Conservation (phyloP, 192 early-diverging fungal species). For the Entomortierella parvispora region DNA sequence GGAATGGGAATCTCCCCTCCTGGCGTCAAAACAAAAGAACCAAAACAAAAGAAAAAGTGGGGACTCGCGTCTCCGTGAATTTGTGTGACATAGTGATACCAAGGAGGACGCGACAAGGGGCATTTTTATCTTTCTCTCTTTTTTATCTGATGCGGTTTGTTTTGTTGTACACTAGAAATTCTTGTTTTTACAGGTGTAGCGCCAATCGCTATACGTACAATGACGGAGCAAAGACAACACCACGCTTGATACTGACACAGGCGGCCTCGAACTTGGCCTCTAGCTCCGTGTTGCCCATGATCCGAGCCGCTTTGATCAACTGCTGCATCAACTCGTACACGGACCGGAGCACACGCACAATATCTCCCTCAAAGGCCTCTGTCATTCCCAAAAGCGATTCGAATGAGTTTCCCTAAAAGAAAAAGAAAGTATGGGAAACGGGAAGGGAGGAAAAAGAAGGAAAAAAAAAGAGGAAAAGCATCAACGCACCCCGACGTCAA, state of each 20-base stretch:
- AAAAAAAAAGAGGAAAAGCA: background rate
- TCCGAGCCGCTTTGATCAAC: conserved; percentile 86
- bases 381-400: conserved; percentile 91
- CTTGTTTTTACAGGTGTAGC: no score
- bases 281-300: conserved; percentile 90
- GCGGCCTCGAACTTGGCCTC: conserved; percentile 92
- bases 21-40: no score
- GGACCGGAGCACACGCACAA: conserved; percentile 85
- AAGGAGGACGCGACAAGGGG: no score
- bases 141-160: no score
- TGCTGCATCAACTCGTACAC: conserved; percentile 90
- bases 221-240: conserved; percentile 92
- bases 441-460: background rate
- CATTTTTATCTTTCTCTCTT: no score
- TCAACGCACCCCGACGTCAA: background rate
- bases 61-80: no score
- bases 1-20: no score
- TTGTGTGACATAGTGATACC: no score
- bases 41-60: no score
- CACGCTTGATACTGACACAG: conserved; percentile 86
- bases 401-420: conserved; percentile 83
- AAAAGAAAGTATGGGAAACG: conserved; percentile 65
- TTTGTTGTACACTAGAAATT: no score
- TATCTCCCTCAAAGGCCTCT: conserved; percentile 89
- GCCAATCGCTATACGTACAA: conserved; percentile 75